These are phyloP conservation scores for Cutaneotrichosporon sp. DNA, from an alignment of 1,284 basidiomycete genomes.

Conservation along the genomic window DNA sequence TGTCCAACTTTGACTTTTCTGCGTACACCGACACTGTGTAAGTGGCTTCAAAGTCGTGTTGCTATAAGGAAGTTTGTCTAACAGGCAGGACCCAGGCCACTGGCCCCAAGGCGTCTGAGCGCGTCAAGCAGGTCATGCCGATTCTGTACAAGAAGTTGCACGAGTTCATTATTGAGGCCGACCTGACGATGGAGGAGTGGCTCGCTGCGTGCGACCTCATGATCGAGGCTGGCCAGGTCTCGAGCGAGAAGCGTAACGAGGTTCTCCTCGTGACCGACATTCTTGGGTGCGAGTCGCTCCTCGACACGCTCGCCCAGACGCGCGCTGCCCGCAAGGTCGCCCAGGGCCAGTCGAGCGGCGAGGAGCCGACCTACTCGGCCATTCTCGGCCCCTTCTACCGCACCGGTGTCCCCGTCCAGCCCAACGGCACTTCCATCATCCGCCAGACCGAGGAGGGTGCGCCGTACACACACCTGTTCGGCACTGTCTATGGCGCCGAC, in stretches of 20 bases:
- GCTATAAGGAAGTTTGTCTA: not conserved
- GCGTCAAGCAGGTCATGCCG: constrained; percentile 41
- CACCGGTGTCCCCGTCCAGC: constrained; percentile 33
- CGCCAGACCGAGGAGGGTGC: constrained; percentile 30
- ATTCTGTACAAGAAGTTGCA: constrained; percentile 43
- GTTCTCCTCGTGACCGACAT: constrained; percentile 47
- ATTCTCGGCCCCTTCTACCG: constrained; percentile 37
- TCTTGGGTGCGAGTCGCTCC: constrained; percentile 43
- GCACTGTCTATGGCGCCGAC: constrained; percentile 29
- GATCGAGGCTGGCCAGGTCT: constrained; percentile 42
- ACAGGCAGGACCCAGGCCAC: constrained; percentile 11
- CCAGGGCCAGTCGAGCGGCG: constrained; percentile 2
- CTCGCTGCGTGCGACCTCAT: constrained; percentile 42
- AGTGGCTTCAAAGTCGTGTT: not conserved
- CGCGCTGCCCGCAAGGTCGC: constrained; percentile 12
- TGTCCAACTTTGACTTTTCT: constrained; percentile 10
- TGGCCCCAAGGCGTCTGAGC: constrained; percentile 30
- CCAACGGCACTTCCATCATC: constrained; percentile 35
- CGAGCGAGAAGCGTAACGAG: constrained; percentile 44
- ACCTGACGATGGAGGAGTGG: constrained; percentile 45
- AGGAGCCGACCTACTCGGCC: constrained; percentile 27
- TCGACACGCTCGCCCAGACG: constrained; percentile 18
- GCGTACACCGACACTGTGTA: constrained; percentile 13
- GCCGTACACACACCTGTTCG: constrained; percentile 35
- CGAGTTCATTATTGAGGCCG: constrained; percentile 39